Base-by-base conservation (phyloP, 2,329 filamentous ascomycete species). In the Diaporthe caulivora region DNA sequence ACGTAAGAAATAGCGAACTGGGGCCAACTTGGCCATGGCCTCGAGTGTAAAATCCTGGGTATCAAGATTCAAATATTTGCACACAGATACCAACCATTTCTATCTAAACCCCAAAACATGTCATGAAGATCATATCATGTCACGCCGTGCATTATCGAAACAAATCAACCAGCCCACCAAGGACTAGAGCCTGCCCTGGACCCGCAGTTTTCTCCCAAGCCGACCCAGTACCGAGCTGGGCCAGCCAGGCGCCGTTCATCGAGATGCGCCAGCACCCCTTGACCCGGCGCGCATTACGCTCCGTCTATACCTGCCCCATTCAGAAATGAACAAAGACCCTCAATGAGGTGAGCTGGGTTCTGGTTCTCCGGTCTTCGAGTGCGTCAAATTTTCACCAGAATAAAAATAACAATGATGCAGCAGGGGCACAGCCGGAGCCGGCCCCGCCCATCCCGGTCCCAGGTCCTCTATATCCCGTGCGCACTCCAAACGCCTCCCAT, bases 401-500 rank as follows among this genome's bases (percentile, higher is more conserved):
- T 24, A 65, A 51, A 37, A 51, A 51, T 47, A 65, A 51, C 31
- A 17, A 51, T 13, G 42, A 65, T 49, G 60, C 60, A 65, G 62
- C 5, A 34, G 34, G 5, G 13, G 62, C 11, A 26, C 49, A 21
- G 60, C 42, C 60, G 26, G 44, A 17, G 42, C 60, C 42, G 42
- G 42, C 65, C 42, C 26, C 21, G 11, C 34, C 47, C 58, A 34
- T 9, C 9, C 10, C 24, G 13, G 21, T 40, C 37, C 69, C 18
- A n/a, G 29, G 13, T 31, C 29, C 44, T 72, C 70, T 75, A 75
- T 54, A 75, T 71, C 24, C 73, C 73, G 67, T 75, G 73, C 24
- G 73, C 67, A 47, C 71, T 71, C 77, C 78, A 79, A 2, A 77
- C 76, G 10, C 77, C 80, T 44, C 80, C 78, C 68, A 72, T 73